These are phyloP conservation scores for Phylloporus arenicola DNA, from an alignment of 768 basidiomycete species.

Conservation along the genomic window DNA sequence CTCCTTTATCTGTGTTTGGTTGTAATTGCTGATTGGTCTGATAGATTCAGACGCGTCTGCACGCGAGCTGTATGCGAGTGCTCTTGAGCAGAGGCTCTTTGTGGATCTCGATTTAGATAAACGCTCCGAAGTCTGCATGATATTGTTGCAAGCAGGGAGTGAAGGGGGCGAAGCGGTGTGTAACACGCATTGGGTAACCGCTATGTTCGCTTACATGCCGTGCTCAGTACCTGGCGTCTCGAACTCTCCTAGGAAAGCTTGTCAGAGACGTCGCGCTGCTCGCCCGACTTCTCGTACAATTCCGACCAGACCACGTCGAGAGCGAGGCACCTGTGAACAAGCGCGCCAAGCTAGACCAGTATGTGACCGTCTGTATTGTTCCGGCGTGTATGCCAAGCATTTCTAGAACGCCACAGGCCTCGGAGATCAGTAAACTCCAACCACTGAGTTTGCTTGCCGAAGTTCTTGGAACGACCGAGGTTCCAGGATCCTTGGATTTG, in stretches of 20 bases:
- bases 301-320: constrained; percentile 43
- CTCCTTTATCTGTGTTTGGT: neutral
- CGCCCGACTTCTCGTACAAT: constrained; percentile 42
- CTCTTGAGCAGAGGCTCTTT: constrained; percentile 56
- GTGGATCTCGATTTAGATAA: constrained; percentile 44
- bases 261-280: constrained; percentile 51
- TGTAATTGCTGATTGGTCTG: neutral
- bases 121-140: constrained; percentile 49
- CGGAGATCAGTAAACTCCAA: constrained; percentile 38
- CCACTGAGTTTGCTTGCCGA: constrained; percentile 61
- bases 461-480: constrained; percentile 54
- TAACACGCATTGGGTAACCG: neutral
- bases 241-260: constrained; percentile 44
- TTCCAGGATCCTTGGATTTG: constrained; percentile 69
- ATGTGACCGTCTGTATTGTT: constrained; percentile 31
- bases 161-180: constrained; percentile 47
- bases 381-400: neutral
- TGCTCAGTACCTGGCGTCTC: constrained; percentile 41
- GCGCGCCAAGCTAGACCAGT: constrained; percentile 59
- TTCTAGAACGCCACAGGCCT: constrained; percentile 15
- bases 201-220: neutral
- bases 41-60: constrained; percentile 38
- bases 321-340: constrained; percentile 52
- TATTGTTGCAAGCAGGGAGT: constrained; percentile 51
- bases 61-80: constrained; percentile 38